A percentile compares a stretch with the other conserved stretches of the same genome.
phyloP scores from a whole-genome alignment of 2,329 filamentous ascomycete species.

The Metarhizium robertsii region DNA sequence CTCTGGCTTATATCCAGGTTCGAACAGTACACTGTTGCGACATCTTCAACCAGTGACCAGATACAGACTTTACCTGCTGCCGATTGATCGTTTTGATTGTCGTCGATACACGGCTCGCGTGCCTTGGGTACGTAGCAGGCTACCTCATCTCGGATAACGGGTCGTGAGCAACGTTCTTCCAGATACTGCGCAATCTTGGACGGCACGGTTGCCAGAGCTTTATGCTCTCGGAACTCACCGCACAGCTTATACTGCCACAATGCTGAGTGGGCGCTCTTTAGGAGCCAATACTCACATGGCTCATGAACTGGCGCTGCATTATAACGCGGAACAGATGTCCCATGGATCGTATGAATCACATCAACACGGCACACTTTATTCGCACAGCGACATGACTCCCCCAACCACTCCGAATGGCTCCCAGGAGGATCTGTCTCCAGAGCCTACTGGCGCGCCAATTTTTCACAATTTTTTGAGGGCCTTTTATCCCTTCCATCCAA shows the following conservation, averaged over 20 bases:
- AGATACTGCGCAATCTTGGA: not conserved
- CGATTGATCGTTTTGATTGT: not conserved
- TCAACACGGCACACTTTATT: slow-evolving; percentile 31
- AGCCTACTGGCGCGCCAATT: slow-evolving; percentile 45
- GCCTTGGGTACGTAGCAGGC: not conserved
- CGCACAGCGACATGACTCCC: slow-evolving; percentile 61
- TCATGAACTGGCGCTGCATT: slow-evolving; percentile 45
- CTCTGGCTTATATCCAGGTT: too few relatives aligned
- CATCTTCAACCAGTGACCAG: too few relatives aligned
- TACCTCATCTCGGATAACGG: not conserved
- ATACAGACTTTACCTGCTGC: not conserved
- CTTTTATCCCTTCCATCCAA: slow-evolving; percentile 85
- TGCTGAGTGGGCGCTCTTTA: slow-evolving; percentile 33
- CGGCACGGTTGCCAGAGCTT: slow-evolving; percentile 11
- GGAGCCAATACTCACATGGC: slow-evolving; percentile 53
- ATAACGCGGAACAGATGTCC: slow-evolving; percentile 15
- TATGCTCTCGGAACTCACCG: slow-evolving; percentile 19
- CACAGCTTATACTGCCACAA: slow-evolving; percentile 20
- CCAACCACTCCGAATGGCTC: slow-evolving; percentile 65
- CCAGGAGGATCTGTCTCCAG: slow-evolving; percentile 44
- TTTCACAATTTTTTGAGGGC: slow-evolving; percentile 95
- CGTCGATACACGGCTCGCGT: not conserved
- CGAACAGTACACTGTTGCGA: too few relatives aligned
- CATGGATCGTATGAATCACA: slow-evolving; percentile 21
- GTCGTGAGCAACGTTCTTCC: not conserved